These are phyloP conservation scores for Dendrobium officinale DNA, from an alignment of 106 monocot species.

Conservation along the genomic window DNA sequence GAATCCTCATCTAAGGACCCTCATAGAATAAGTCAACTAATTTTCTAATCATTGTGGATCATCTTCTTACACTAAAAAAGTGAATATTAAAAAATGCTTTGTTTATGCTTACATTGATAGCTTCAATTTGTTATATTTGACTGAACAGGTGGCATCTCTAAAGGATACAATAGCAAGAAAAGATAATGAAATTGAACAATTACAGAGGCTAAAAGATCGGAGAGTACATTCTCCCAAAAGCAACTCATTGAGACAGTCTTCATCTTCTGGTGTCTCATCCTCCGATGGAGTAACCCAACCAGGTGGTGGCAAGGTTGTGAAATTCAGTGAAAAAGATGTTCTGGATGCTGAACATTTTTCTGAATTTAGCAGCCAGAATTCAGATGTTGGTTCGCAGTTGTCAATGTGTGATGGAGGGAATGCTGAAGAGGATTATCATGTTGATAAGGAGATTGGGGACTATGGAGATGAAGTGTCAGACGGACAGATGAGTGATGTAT, in stretches of 20 bases:
- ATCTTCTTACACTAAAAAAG: background rate
- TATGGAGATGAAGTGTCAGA: slow-evolving; percentile 57
- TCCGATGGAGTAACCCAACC: slow-evolving; percentile 11
- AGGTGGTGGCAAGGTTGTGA: slow-evolving; percentile 17
- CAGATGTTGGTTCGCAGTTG: slow-evolving; percentile 40
- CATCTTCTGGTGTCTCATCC: slow-evolving; percentile 33
- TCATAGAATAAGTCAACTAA: background rate
- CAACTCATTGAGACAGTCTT: slow-evolving; percentile 42
- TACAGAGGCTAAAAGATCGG: slow-evolving; percentile 51
- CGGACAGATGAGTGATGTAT: slow-evolving; percentile 65
- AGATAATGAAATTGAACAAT: slow-evolving; percentile 80
- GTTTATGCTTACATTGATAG: background rate
- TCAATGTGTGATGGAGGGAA: slow-evolving; percentile 16
- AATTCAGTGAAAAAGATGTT: slow-evolving; percentile 21
- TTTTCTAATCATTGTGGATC: background rate
- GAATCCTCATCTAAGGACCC: background rate
- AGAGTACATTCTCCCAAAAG: slow-evolving; percentile 27
- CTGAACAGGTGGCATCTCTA: slow-evolving; percentile 64
- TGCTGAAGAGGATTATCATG: slow-evolving; percentile 17
- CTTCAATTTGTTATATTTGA: background rate
- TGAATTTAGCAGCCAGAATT: slow-evolving; percentile 44
- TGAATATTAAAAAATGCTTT: background rate
- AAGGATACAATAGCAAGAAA: slow-evolving; percentile 76
- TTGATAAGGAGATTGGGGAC: slow-evolving; percentile 31
- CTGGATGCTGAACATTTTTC: slow-evolving; percentile 38